Conservation (phyloP, 495 filamentous ascomycete species). For the Achaetomiella virescens region DNA sequence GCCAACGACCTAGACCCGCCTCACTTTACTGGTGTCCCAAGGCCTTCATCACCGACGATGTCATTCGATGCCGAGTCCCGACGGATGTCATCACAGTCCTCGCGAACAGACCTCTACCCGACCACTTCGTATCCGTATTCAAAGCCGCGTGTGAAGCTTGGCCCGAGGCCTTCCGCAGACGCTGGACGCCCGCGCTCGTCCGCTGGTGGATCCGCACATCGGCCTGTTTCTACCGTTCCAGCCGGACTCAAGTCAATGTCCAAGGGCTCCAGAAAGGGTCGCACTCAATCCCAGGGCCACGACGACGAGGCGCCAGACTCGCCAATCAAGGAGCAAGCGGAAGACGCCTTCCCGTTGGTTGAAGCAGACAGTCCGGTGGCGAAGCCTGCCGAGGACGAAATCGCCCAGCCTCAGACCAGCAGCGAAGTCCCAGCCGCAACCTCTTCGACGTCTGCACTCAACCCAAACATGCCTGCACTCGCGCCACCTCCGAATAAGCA, state of each 20-base stretch:
- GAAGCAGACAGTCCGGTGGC: slow-evolving; percentile 21
- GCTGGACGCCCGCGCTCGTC: slow-evolving; percentile 60
- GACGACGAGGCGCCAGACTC: slow-evolving; percentile 23
- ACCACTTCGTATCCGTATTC: slow-evolving; percentile 48
- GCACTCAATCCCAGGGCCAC: slow-evolving; percentile 26
- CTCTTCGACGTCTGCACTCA: slow-evolving; percentile 47
- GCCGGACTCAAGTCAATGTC: slow-evolving; percentile 46
- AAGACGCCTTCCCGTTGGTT: slow-evolving; percentile 11
- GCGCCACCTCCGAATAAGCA: slow-evolving; percentile 39
- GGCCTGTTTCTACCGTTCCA: slow-evolving; percentile 67
- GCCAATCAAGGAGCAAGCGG: slow-evolving; percentile 24
- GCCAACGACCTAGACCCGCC: slow-evolving; percentile 32
- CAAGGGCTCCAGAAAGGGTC: slow-evolving; percentile 38
- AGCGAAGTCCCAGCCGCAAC: slow-evolving; percentile 40
- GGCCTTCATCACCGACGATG: slow-evolving; percentile 35
- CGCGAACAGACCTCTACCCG: slow-evolving; percentile 59
- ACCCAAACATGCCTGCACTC: slow-evolving; percentile 36
- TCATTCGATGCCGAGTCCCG: slow-evolving; percentile 34
- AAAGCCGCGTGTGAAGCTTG: slow-evolving; percentile 74
- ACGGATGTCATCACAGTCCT: slow-evolving; percentile 58
- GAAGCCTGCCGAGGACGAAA: slow-evolving; percentile 23
- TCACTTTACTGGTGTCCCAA: slow-evolving; percentile 33
- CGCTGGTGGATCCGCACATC: slow-evolving; percentile 42
- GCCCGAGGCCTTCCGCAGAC: slow-evolving; percentile 74
- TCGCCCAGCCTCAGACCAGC: slow-evolving; percentile 30